A percentile compares a stretch with the other conserved stretches of the same genome.
phyloP scores from a whole-genome alignment of 2,329 filamentous ascomycete genomes.

The Colletotrichum abscissum region DNA sequence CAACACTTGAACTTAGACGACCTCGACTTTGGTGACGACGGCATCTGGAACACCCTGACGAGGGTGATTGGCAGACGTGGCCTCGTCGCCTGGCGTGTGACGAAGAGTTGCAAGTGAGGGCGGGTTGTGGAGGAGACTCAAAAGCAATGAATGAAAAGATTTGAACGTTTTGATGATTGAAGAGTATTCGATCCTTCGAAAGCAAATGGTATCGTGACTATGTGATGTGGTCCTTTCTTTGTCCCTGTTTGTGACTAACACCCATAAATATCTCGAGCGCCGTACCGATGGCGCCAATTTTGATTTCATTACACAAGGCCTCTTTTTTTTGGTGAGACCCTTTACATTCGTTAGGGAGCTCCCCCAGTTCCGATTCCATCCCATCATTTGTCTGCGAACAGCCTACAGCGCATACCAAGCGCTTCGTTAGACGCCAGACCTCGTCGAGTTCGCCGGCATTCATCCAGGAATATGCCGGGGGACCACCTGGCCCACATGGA shows the following conservation, averaged over 20 bases:
- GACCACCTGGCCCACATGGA: too few species aligned
- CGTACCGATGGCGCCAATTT: background rate
- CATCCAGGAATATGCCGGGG: background rate
- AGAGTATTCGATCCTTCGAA: background rate
- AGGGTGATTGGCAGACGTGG: constrained; percentile 75
- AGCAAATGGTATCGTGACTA: constrained; percentile 27
- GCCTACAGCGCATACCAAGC: background rate
- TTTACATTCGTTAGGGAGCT: background rate
- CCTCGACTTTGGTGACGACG: constrained; percentile 82
- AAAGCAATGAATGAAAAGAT: constrained; percentile 22
- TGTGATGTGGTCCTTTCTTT: background rate
- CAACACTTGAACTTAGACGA: constrained; percentile 83
- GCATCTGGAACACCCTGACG: constrained; percentile 76
- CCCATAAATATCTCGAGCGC: background rate
- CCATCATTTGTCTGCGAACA: background rate
- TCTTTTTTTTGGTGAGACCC: background rate
- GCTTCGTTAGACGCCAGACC: background rate
- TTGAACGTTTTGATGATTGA: constrained; percentile 30
- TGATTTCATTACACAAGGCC: background rate
- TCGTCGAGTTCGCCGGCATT: background rate
- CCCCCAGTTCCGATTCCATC: background rate
- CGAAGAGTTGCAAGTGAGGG: constrained; percentile 63
- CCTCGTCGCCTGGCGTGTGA: constrained; percentile 72
- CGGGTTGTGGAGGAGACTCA: background rate
- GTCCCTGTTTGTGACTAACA: background rate